Evolutionary conservation across 140 eudicot species (phyloP).

Genomic region (Senecio squalidus): DNA sequence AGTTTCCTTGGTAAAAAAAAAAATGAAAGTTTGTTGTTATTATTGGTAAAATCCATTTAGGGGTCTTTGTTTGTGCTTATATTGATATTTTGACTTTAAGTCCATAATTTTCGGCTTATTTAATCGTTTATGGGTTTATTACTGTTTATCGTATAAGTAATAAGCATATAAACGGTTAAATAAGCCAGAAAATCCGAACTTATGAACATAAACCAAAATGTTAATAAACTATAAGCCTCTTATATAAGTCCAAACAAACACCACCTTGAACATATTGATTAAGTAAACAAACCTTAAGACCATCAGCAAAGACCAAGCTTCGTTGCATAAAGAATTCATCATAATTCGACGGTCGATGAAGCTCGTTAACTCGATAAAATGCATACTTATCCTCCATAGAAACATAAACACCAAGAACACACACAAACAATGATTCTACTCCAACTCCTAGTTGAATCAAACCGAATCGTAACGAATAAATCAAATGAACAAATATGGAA

Average conservation of each 20-base stretch:
- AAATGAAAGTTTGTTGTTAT: too few relatives aligned
- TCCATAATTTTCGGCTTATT: too few relatives aligned
- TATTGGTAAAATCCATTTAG: too few relatives aligned
- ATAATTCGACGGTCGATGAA: constrained; percentile 38
- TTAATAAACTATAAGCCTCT: too few relatives aligned
- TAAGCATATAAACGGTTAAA: too few relatives aligned
- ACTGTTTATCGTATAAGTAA: too few relatives aligned
- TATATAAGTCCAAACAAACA: too few relatives aligned
- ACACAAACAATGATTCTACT: neutral
- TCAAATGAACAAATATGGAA: neutral
- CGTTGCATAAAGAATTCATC: constrained; percentile 80
- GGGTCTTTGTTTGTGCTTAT: too few relatives aligned
- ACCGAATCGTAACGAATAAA: neutral
- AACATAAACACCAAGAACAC: constrained; percentile 15
- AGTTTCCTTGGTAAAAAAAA: neutral
- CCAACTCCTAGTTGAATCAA: neutral
- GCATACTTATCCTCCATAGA: constrained; percentile 34
- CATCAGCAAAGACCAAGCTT: constrained; percentile 59
- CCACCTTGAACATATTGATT: neutral
- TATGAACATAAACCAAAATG: too few relatives aligned
- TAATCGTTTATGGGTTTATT: too few relatives aligned
- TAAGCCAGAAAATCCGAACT: too few relatives aligned
- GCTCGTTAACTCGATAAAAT: constrained; percentile 13
- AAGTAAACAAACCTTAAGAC: constrained; percentile 50
- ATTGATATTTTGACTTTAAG: too few relatives aligned